Conservation (phyloP, 1,139 yeast genomes). For the Geotrichum phurueaensis region DNA sequence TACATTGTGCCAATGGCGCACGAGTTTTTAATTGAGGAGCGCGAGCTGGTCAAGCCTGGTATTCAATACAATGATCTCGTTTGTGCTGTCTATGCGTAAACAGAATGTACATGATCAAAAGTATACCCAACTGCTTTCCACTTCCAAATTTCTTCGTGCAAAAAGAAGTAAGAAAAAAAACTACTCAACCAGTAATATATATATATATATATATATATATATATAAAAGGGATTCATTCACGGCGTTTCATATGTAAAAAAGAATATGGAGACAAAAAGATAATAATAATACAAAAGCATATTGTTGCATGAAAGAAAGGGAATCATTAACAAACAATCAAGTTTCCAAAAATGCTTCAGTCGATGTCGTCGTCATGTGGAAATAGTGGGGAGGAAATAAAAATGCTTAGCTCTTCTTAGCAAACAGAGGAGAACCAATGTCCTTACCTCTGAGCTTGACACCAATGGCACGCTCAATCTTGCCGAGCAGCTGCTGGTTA, state of each 20-base stretch:
- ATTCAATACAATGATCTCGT: slow-evolving; percentile 20
- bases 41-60: slow-evolving; percentile 18
- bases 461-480: slow-evolving; percentile 90
- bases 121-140: not conserved
- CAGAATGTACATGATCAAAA: not conserved
- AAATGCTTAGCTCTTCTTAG: slow-evolving; percentile 49
- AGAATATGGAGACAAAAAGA: not conserved
- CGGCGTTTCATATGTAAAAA: slow-evolving; percentile 1
- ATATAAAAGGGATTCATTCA: slow-evolving; percentile 4
- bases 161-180: not conserved
- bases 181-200: not conserved
- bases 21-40: slow-evolving; percentile 18
- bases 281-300: not conserved
- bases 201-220: too few relatives aligned
- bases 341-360: not conserved
- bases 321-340: slow-evolving; percentile 1
- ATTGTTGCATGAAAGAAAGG: not conserved
- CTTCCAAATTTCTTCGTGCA: not conserved
- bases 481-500: slow-evolving; percentile 87
- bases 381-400: not conserved
- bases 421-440: slow-evolving; percentile 85
- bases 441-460: slow-evolving; percentile 93
- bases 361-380: not conserved
- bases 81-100: slow-evolving; percentile 16
- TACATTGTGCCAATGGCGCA: slow-evolving; percentile 19